A percentile compares a stretch with the other conserved stretches of the same genome.
phyloP scores from a whole-genome alignment of 106 monocot species.

The Posidonia australis region DNA sequence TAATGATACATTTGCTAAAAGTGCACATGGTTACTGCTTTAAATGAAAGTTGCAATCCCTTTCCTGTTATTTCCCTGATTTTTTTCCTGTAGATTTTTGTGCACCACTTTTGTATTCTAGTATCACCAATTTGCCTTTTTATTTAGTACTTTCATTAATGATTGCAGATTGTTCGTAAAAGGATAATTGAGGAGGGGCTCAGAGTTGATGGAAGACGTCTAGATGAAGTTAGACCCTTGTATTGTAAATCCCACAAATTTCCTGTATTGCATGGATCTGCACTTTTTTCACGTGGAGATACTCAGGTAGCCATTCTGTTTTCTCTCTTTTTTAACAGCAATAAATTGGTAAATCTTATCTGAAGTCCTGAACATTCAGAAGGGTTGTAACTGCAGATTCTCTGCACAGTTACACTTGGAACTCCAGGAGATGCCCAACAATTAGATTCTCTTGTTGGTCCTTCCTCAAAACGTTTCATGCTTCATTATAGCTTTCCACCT shows the following conservation, averaged over 20 bases:
- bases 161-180: conserved; percentile 67
- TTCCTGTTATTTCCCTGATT: too few relatives aligned
- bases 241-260: conserved; percentile 71
- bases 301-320: conserved; percentile 43
- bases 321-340: neutral
- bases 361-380: neutral
- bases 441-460: conserved; percentile 95
- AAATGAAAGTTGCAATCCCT: too few relatives aligned
- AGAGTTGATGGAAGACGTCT: conserved; percentile 93
- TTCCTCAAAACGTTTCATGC: conserved; percentile 92
- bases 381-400: conserved; percentile 42
- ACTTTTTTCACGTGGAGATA: conserved; percentile 86
- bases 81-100: too few relatives aligned
- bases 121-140: too few relatives aligned
- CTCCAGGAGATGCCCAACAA: conserved; percentile 87
- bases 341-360: too few relatives aligned
- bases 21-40: too few relatives aligned
- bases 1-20: too few relatives aligned
- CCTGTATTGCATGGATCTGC: conserved; percentile 89
- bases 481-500: conserved; percentile 93
- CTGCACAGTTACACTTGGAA: conserved; percentile 94
- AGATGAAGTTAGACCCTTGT: conserved; percentile 84
- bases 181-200: conserved; percentile 80
- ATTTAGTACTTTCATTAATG: neutral
- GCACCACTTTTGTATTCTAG: too few relatives aligned